Conservation (phyloP, 2,329 filamentous ascomycete species). For the Nothopassalora personata region DNA sequence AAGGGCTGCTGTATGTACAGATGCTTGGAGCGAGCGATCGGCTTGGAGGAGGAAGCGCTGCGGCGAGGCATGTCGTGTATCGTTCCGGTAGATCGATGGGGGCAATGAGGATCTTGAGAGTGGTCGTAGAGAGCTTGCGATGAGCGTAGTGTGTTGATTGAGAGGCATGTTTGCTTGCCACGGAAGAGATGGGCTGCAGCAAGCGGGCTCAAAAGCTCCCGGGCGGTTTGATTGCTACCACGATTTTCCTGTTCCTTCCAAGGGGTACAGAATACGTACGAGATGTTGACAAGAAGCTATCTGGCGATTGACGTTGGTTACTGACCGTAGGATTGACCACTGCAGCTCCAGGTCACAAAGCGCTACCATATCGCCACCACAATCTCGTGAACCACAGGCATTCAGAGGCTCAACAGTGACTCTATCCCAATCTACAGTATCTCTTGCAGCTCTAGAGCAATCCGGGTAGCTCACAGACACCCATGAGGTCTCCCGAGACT, state of each 20-base stretch:
- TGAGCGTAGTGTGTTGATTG: background rate
- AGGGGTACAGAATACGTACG: background rate
- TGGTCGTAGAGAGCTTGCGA: background rate
- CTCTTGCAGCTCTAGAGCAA: too few species aligned
- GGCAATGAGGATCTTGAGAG: background rate
- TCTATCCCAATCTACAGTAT: too few species aligned
- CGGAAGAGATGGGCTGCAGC: background rate
- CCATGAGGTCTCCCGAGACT: background rate
- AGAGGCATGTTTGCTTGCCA: background rate
- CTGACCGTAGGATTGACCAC: background rate
- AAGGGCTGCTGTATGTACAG: background rate
- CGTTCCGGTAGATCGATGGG: background rate
- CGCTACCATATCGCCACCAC: background rate
- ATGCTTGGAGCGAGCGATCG: background rate
- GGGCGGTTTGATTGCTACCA: background rate
- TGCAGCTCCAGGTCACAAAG: background rate
- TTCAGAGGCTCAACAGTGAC: too few species aligned
- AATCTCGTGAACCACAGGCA: background rate
- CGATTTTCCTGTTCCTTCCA: background rate
- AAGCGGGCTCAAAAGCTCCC: background rate
- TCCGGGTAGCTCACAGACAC: background rate
- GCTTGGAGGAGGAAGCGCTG: background rate
- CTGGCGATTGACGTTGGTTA: background rate
- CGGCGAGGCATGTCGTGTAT: background rate
- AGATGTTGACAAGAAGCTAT: background rate